These are phyloP conservation scores for Claviceps digitariae DNA, from an alignment of 2,329 filamentous ascomycete genomes.

Conservation along the genomic window DNA sequence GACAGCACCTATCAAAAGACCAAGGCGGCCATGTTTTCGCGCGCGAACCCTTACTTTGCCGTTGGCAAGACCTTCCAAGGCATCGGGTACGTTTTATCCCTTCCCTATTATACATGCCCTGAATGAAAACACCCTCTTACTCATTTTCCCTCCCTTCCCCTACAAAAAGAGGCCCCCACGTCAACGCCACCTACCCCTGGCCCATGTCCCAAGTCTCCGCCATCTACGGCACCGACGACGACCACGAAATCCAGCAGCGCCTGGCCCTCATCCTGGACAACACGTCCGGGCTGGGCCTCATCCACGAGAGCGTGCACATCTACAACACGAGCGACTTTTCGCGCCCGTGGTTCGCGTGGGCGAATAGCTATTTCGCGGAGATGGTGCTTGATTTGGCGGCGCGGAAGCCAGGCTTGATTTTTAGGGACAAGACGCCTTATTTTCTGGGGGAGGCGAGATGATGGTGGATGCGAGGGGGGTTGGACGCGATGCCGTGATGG, in stretches of 20 bases:
- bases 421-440: slow-evolving; percentile 9
- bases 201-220: slow-evolving; percentile 42
- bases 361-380: slow-evolving; percentile 29
- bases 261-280: slow-evolving; percentile 26
- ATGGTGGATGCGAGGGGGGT: background rate
- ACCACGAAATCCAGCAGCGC: slow-evolving; percentile 22
- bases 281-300: slow-evolving; percentile 28
- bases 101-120: too few species aligned
- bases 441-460: background rate
- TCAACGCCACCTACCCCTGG: slow-evolving; percentile 47
- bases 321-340: slow-evolving; percentile 27
- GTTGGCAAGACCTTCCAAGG: slow-evolving; percentile 12
- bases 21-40: slow-evolving; percentile 60
- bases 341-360: slow-evolving; percentile 33
- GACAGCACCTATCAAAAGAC: slow-evolving; percentile 66
- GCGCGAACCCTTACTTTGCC: slow-evolving; percentile 63
- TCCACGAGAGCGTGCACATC: slow-evolving; percentile 34
- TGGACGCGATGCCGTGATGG: too few species aligned
- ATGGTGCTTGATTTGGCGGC: slow-evolving; percentile 58
- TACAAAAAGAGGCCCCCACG: slow-evolving; percentile 38
- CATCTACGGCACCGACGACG: slow-evolving; percentile 31
- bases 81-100: slow-evolving; percentile 12
- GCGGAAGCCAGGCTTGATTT: slow-evolving; percentile 64
- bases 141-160: background rate
- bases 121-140: background rate